A percentile compares a stretch with the other conserved stretches of the same genome.
Conservation (phyloP, 306 rosid genomes). For the Castanospermum australe region DNA sequence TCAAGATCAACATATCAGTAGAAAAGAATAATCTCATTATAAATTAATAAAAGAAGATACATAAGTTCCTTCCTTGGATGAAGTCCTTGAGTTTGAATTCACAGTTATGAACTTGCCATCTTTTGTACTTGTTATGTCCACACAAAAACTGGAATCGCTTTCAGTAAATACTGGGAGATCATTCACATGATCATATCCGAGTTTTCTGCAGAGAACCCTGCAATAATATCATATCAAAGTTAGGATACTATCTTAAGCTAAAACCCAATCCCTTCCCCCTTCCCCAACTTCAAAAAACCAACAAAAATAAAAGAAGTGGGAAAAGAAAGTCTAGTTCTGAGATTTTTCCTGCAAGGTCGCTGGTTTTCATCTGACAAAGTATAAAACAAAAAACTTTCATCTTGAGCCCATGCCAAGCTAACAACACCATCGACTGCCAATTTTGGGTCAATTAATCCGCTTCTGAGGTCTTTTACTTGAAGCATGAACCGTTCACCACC, state of each 20-base stretch:
- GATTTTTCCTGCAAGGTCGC: conserved; percentile 80
- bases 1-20: conserved; percentile 32
- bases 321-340: neutral
- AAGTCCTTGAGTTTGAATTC: conserved; percentile 98
- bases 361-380: conserved; percentile 82
- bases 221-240: conserved; percentile 22
- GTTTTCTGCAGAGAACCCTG: conserved; percentile 77
- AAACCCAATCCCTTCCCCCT: neutral
- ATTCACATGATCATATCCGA: conserved; percentile 45
- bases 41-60: conserved; percentile 27
- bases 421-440: conserved; percentile 57
- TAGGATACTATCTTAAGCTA: conserved; percentile 11
- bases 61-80: conserved; percentile 94
- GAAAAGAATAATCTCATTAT: conserved; percentile 13
- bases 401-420: conserved; percentile 89
- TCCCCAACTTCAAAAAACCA: neutral
- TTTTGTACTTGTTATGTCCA: conserved; percentile 91
- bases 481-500: conserved; percentile 78
- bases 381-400: conserved; percentile 64
- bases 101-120: conserved; percentile 98
- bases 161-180: conserved; percentile 65
- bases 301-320: neutral
- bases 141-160: conserved; percentile 78
- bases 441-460: conserved; percentile 55
- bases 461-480: conserved; percentile 78